phyloP scores from a whole-genome alignment of 2,329 filamentous ascomycete species.

The Diaporthe caulivora region DNA sequence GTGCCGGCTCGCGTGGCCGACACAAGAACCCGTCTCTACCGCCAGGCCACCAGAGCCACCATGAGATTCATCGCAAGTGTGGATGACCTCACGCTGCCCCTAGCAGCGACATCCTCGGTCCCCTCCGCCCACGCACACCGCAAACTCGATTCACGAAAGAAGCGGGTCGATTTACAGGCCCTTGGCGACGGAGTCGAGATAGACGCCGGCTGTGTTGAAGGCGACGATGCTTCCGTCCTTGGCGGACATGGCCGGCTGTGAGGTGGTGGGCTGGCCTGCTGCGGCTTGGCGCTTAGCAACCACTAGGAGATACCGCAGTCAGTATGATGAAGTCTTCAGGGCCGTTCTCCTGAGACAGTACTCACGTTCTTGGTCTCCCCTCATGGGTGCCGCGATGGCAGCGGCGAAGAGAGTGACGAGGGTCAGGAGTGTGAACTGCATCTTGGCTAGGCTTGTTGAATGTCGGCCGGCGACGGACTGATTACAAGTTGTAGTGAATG shows the following conservation, averaged over 20 bases:
- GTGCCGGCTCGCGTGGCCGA: background rate
- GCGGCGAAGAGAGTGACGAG: conserved; percentile 61
- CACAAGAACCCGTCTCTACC: background rate
- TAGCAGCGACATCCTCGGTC: background rate
- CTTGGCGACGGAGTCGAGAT: conserved; percentile 53
- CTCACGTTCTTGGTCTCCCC: conserved; percentile 9
- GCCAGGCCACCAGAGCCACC: background rate
- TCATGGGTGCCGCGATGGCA: conserved; percentile 55
- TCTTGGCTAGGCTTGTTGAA: conserved; percentile 47
- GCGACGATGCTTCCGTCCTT: conserved; percentile 57
- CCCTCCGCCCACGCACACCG: too few relatives aligned
- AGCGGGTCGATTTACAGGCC: conserved; percentile 49
- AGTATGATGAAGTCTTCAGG: background rate
- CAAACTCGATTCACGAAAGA: background rate
- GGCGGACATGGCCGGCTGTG: conserved; percentile 61
- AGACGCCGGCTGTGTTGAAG: conserved; percentile 58
- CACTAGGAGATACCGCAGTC: conserved; percentile 1
- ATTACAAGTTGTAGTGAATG: conserved; percentile 44
- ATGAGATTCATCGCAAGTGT: background rate
- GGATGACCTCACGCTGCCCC: background rate
- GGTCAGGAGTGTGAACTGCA: conserved; percentile 65
- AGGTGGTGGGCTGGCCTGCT: conserved; percentile 48
- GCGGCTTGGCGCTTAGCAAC: conserved; percentile 48
- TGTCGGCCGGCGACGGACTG: conserved; percentile 67
- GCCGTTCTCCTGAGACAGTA: background rate